phyloP scores from a whole-genome alignment of 2,329 filamentous ascomycete species.

The Penicillium hordei region DNA sequence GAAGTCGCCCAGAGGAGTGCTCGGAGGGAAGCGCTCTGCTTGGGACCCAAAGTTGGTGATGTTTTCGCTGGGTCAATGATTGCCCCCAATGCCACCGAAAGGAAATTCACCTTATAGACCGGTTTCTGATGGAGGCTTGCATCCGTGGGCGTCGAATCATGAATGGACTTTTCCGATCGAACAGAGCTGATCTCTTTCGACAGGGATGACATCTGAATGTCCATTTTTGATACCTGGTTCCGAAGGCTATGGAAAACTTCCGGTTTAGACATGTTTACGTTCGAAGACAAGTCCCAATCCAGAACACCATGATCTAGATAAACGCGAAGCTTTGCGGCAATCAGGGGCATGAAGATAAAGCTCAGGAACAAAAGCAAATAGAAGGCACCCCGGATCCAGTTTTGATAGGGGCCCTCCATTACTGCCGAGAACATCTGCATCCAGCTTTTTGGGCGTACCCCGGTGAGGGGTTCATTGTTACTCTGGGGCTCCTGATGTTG shows the following conservation, averaged over 20 bases:
- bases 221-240: constrained; percentile 30
- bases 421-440: neutral
- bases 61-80: constrained; percentile 60
- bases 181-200: constrained; percentile 31
- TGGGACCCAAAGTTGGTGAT: constrained; percentile 54
- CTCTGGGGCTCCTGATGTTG: neutral
- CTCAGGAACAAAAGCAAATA: constrained; percentile 15
- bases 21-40: constrained; percentile 23
- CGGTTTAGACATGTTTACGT: constrained; percentile 25
- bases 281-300: constrained; percentile 8
- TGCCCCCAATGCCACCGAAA: constrained; percentile 66
- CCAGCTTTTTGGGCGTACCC: neutral
- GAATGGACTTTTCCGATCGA: constrained; percentile 22
- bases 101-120: constrained; percentile 66
- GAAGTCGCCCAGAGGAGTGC: constrained; percentile 12
- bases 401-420: constrained; percentile 1
- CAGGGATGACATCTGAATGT: constrained; percentile 33
- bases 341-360: constrained; percentile 10
- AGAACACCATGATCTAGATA: constrained; percentile 7
- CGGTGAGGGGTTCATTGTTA: neutral
- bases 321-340: constrained; percentile 20
- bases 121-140: constrained; percentile 17
- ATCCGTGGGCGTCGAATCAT: constrained; percentile 24
- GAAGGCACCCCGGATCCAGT: constrained; percentile 9
- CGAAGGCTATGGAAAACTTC: constrained; percentile 28